Evolutionary conservation across 2,329 filamentous ascomycete species (phyloP).

Genomic region (Colletotrichum abscissum): DNA sequence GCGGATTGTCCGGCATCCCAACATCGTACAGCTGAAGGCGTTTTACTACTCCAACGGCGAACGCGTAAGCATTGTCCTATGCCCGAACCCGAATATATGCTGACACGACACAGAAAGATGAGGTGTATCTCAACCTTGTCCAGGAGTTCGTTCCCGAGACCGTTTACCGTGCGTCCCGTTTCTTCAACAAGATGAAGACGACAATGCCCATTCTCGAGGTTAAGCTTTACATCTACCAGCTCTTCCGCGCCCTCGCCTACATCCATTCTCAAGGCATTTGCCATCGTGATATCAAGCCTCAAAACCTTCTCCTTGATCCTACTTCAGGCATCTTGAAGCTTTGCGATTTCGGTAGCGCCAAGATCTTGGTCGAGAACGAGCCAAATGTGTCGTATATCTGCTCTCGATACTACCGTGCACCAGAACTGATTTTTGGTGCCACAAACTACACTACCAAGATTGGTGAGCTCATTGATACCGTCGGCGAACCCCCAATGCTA

Average conservation of each 20-base stretch:
- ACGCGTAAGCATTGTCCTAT: constrained; percentile 70
- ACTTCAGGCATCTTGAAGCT: constrained; percentile 93
- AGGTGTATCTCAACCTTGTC: constrained; percentile 98
- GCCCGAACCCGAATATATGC: neutral
- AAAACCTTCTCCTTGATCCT: constrained; percentile 95
- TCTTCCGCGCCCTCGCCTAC: constrained; percentile 97
- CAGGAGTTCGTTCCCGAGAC: constrained; percentile 99
- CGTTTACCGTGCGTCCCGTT: constrained; percentile 95
- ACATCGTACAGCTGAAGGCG: constrained; percentile 98
- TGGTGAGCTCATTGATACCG: constrained; percentile 70
- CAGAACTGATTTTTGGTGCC: constrained; percentile 97
- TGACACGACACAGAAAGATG: constrained; percentile 77
- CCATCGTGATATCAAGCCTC: constrained; percentile 98
- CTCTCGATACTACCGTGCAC: constrained; percentile 97
- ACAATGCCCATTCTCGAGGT: constrained; percentile 99
- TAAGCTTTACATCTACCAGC: constrained; percentile 99
- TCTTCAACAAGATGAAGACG: constrained; percentile 99
- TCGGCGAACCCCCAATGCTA: neutral
- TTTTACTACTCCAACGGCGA: constrained; percentile 99
- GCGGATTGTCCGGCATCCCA: constrained; percentile 98
- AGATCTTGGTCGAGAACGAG: constrained; percentile 98
- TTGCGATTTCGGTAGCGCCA: constrained; percentile 98
- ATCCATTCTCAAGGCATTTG: constrained; percentile 99
- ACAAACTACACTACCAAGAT: constrained; percentile 99
- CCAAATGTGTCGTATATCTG: constrained; percentile 99